Evolutionary conservation across 129 eudicot genomes (phyloP).

Genomic region (Gnaphalium uliginosum): DNA sequence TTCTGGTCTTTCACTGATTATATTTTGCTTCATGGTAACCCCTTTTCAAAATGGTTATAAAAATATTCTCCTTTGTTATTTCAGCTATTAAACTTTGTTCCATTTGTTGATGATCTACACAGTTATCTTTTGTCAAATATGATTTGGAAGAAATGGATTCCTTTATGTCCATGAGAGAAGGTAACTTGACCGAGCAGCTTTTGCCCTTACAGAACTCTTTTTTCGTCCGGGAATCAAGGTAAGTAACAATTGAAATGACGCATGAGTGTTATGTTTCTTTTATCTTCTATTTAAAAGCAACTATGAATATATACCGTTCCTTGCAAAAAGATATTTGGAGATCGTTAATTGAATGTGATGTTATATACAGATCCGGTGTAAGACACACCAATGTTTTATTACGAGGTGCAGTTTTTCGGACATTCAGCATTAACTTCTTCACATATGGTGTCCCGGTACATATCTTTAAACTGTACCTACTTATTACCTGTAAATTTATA

Average conservation of each 20-base stretch:
- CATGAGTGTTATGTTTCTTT: background rate
- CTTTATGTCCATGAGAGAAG: conserved; percentile 46
- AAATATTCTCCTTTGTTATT: background rate
- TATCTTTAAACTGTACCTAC: conserved; percentile 4
- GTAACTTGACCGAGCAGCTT: conserved; percentile 53
- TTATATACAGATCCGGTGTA: conserved; percentile 49
- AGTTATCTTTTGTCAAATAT: conserved; percentile 55
- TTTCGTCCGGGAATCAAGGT: conserved; percentile 53
- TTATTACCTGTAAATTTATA: background rate
- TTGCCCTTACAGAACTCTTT: conserved; percentile 48
- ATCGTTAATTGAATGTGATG: conserved; percentile 18
- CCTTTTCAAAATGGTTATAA: background rate
- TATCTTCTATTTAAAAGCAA: background rate
- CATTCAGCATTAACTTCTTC: conserved; percentile 57
- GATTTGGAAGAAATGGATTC: conserved; percentile 58
- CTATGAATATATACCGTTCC: background rate
- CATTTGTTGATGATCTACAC: conserved; percentile 25
- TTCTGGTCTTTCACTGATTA: conserved; percentile 49
- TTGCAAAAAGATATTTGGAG: background rate
- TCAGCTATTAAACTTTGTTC: conserved; percentile 9
- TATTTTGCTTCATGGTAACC: conserved; percentile 56
- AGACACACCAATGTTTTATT: conserved; percentile 55
- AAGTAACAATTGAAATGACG: conserved; percentile 15
- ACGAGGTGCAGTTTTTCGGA: conserved; percentile 47
- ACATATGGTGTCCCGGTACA: conserved; percentile 58